Conservation (phyloP, 805 yeast species). For the Soucietia sequanensis region DNA sequence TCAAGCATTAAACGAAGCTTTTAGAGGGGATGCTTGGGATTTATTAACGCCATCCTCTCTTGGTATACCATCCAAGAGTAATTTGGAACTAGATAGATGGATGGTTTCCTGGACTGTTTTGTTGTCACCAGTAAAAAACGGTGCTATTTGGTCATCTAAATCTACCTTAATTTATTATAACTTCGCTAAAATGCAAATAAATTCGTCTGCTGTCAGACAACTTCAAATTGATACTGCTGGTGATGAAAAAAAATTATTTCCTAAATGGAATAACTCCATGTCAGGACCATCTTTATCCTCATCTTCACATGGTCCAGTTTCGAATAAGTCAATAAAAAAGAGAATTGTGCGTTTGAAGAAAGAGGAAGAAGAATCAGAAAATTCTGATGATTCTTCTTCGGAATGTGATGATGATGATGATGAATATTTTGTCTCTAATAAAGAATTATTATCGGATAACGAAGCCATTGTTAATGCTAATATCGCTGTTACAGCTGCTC, state of each 20-base stretch:
- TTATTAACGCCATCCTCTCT: constrained; percentile 56
- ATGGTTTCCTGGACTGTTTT: constrained; percentile 79
- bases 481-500: constrained; percentile 62
- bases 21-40: constrained; percentile 61
- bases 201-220: constrained; percentile 49
- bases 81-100: constrained; percentile 70
- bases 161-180: constrained; percentile 69
- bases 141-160: constrained; percentile 63
- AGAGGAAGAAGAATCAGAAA: constrained; percentile 8
- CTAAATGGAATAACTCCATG: constrained; percentile 27
- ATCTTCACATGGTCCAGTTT: background rate
- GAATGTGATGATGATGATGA: constrained; percentile 22
- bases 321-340: constrained; percentile 1
- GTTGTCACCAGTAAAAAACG: constrained; percentile 57
- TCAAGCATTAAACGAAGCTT: constrained; percentile 58
- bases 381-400: constrained; percentile 13
- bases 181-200: constrained; percentile 73
- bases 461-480: constrained; percentile 38
- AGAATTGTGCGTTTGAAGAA: constrained; percentile 9
- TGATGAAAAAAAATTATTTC: constrained; percentile 26
- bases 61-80: constrained; percentile 68
- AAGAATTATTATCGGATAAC: constrained; percentile 31
- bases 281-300: background rate
- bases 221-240: constrained; percentile 28
- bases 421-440: constrained; percentile 33